These are phyloP conservation scores for Cordyceps militaris DNA, from an alignment of 2,329 filamentous ascomycete species.

Conservation along the genomic window DNA sequence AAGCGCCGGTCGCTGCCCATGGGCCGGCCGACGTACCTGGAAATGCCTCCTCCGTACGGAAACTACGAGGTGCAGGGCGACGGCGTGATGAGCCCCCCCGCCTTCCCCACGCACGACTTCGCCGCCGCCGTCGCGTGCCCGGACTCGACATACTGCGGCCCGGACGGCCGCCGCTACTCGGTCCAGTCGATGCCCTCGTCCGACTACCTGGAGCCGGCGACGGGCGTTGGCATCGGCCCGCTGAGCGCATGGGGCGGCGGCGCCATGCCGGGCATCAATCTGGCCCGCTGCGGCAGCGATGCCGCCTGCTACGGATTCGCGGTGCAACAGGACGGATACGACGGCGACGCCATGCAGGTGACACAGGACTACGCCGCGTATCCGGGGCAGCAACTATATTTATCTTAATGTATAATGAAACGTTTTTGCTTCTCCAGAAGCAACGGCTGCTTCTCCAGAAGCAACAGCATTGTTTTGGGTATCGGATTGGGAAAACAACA, in stretches of 20 bases:
- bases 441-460: not conserved
- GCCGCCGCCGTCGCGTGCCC: not conserved
- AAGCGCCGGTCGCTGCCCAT: not conserved
- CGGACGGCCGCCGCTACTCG: not conserved
- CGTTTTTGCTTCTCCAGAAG: not conserved
- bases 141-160: not conserved
- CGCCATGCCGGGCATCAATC: not conserved
- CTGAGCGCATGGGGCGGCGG: not conserved
- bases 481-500: not conserved
- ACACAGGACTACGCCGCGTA: not conserved
- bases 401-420: conserved; percentile 5
- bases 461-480: not conserved
- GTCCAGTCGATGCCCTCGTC: not conserved
- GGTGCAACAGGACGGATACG: not conserved
- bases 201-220: not conserved
- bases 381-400: not conserved
- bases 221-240: not conserved
- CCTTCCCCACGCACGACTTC: not conserved
- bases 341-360: not conserved
- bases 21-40: not conserved
- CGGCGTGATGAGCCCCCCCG: not conserved
- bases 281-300: not conserved
- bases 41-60: not conserved
- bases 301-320: not conserved
- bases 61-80: not conserved